Conservation (phyloP, 2,329 filamentous ascomycete species). For the Ophiostoma australiae region DNA sequence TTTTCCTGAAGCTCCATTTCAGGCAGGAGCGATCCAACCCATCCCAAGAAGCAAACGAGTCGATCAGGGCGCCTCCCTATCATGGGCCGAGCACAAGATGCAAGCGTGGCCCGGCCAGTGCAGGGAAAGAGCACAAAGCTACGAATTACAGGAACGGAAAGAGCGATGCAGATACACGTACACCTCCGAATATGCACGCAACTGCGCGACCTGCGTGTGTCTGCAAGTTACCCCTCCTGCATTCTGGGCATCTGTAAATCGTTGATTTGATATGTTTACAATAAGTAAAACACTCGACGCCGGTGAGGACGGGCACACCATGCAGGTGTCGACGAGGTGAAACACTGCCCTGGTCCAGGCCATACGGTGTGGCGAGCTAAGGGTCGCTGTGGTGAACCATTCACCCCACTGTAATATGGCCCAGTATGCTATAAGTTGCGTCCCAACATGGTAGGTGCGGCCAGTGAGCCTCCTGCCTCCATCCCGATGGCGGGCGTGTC, state of each 20-base stretch:
- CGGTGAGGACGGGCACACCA: neutral
- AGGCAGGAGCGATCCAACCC: conserved; percentile 1
- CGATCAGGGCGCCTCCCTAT: conserved; percentile 3
- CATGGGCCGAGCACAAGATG: conserved; percentile 13
- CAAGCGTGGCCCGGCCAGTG: conserved; percentile 20
- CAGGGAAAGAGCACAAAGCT: conserved; percentile 2
- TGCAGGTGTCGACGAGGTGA: conserved; percentile 1
- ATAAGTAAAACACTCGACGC: neutral
- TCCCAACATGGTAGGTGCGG: neutral
- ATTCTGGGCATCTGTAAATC: neutral
- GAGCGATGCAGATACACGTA: neutral
- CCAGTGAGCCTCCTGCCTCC: neutral
- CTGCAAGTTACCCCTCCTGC: neutral
- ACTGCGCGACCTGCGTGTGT: neutral
- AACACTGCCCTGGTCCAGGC: neutral
- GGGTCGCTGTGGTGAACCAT: neutral
- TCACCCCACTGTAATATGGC: neutral
- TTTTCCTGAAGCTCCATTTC: neutral
- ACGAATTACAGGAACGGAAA: conserved; percentile 7
- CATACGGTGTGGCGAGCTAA: neutral
- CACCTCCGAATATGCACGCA: neutral
- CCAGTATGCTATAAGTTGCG: neutral
- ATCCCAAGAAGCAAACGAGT: neutral
- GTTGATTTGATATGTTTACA: neutral
- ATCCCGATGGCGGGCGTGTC: neutral